These are phyloP conservation scores for Ascochyta viciae-villosae DNA, from an alignment of 2,329 filamentous ascomycete species.

Conservation along the genomic window DNA sequence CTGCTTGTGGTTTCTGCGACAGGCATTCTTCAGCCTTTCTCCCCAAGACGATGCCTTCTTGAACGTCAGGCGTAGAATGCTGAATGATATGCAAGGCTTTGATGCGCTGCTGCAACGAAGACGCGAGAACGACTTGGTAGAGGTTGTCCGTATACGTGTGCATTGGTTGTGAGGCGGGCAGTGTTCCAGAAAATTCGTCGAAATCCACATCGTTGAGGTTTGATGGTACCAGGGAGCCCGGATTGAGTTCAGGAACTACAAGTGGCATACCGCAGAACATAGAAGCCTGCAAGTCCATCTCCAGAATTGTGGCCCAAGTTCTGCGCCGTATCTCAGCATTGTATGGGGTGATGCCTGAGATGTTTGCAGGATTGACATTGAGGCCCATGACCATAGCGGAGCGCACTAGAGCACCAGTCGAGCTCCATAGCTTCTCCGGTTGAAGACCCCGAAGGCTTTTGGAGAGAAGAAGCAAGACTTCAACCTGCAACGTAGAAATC, in stretches of 20 bases:
- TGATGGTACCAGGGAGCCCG: slow-evolving; percentile 15
- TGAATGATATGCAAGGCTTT: slow-evolving; percentile 27
- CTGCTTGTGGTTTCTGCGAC: slow-evolving; percentile 14
- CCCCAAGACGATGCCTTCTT: slow-evolving; percentile 21
- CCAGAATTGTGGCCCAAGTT: slow-evolving; percentile 55
- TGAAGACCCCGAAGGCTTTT: slow-evolving; percentile 17
- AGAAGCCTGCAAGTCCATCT: slow-evolving; percentile 47
- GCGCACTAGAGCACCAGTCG: slow-evolving; percentile 48
- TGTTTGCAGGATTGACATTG: slow-evolving; percentile 49
- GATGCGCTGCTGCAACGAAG: slow-evolving; percentile 23
- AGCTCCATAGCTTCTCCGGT: slow-evolving; percentile 32
- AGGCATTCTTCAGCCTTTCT: slow-evolving; percentile 19
- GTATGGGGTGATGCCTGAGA: slow-evolving; percentile 43
- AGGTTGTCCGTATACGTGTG: slow-evolving; percentile 26
- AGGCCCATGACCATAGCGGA: slow-evolving; percentile 53
- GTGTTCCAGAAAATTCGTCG: slow-evolving; percentile 14
- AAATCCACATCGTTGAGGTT: slow-evolving; percentile 32
- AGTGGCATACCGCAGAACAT: slow-evolving; percentile 29
- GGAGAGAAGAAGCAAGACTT: slow-evolving; percentile 26
- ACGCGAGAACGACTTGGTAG: slow-evolving; percentile 27
- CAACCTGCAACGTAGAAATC: slow-evolving; percentile 30
- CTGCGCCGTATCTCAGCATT: slow-evolving; percentile 52
- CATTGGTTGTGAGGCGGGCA: slow-evolving; percentile 16
- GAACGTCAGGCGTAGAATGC: slow-evolving; percentile 13
- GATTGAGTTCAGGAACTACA: slow-evolving; percentile 19